Evolutionary conservation across 352 stramenopile species (phyloP).

Genomic region (Pythium pectinolyticum): DNA sequence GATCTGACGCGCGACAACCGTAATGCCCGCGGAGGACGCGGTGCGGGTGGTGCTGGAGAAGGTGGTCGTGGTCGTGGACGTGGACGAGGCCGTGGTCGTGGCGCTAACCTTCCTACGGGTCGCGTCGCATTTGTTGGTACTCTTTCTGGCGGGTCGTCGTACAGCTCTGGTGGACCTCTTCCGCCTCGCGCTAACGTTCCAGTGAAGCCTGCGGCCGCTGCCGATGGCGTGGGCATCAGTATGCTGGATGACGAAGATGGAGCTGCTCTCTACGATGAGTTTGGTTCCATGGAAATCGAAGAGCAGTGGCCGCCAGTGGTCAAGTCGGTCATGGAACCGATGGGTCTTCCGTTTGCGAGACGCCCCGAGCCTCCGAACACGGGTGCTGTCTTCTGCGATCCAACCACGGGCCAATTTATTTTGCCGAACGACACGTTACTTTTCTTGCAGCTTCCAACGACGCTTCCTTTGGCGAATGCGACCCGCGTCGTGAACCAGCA

Average conservation of each 20-base stretch:
- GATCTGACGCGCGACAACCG: constrained; percentile 42
- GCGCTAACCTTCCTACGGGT: constrained; percentile 51
- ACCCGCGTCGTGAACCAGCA: constrained; percentile 30
- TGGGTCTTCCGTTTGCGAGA: constrained; percentile 72
- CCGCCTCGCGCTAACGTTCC: constrained; percentile 36
- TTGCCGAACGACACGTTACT: constrained; percentile 70
- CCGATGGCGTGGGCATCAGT: constrained; percentile 83
- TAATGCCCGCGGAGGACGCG: constrained; percentile 27
- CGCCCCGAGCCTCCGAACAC: constrained; percentile 59
- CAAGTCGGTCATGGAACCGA: constrained; percentile 80
- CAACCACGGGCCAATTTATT: constrained; percentile 43
- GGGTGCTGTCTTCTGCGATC: constrained; percentile 69
- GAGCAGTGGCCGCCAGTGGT: constrained; percentile 80
- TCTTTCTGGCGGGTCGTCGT: constrained; percentile 78
- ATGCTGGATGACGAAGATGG: constrained; percentile 74
- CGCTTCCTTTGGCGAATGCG: constrained; percentile 63
- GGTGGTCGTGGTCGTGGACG: constrained; percentile 35
- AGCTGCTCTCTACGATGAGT: constrained; percentile 39
- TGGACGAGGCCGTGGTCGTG: constrained; percentile 51
- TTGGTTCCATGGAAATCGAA: constrained; percentile 59
- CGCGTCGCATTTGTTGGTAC: constrained; percentile 81
- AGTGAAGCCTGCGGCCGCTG: constrained; percentile 52
- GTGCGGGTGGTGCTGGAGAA: constrained; percentile 13
- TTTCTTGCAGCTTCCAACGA: constrained; percentile 85
- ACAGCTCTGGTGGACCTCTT: constrained; percentile 42